These are phyloP conservation scores for Marchantia polymorpha DNA, from an alignment of 225 moss, liverwort and hornwort genomes.

Conservation along the genomic window DNA sequence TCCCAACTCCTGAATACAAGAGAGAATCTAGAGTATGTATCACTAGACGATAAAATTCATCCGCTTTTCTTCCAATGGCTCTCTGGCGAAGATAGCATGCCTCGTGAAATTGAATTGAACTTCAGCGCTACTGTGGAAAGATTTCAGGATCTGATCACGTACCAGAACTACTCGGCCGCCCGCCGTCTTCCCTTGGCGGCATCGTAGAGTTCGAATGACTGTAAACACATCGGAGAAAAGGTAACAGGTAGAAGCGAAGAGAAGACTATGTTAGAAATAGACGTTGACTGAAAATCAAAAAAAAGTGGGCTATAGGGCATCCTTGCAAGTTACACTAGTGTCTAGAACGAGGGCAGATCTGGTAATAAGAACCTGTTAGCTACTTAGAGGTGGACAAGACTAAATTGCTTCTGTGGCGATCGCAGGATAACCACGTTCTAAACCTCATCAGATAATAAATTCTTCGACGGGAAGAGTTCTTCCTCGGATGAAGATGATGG, in stretches of 20 bases:
- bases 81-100: neutral
- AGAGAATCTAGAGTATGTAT: too few relatives aligned
- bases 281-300: neutral
- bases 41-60: too few relatives aligned
- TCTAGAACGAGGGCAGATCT: neutral
- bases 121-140: too few relatives aligned
- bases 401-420: neutral
- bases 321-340: neutral
- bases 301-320: too few relatives aligned
- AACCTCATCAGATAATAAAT: too few relatives aligned
- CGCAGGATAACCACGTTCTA: too few relatives aligned
- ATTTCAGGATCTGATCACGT: neutral
- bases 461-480: too few relatives aligned
- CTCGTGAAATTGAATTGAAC: too few relatives aligned
- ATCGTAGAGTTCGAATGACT: constrained; percentile 19
- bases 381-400: neutral
- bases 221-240: neutral
- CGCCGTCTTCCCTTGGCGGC: constrained; percentile 19
- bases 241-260: neutral
- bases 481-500: too few relatives aligned
- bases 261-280: neutral
- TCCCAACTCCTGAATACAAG: too few relatives aligned
- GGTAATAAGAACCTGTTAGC: neutral
- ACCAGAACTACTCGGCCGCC: constrained; percentile 3
- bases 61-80: neutral